Base-by-base conservation (phyloP, 1,284 basidiomycete species). In the Ustilago xerochloae region DNA sequence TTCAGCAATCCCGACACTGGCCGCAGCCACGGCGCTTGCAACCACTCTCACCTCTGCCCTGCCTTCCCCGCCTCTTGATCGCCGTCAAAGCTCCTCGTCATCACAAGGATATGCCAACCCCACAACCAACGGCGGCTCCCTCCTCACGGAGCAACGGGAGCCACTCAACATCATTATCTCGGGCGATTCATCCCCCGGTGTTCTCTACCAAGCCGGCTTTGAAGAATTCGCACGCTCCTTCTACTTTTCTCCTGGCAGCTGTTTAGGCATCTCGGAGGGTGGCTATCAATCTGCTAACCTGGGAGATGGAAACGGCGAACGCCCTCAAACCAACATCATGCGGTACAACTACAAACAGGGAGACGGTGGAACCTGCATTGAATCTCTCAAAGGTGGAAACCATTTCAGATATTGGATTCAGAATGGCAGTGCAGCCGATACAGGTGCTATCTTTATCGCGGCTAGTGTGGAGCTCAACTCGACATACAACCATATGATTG, bases 131-230 rank as follows among this genome's bases (percentile, higher is more conserved):
- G 71, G 71, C 24, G 65, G 65, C 22, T 74, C 71, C 16, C 57
- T 68, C 54, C 58, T 74, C n/a, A 74, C 65, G 8, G 65, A n/a
- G 54, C 24, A 63, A 39, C 50, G 71, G 30, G 82, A 84, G 60
- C 81, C 82, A 1, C 50, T 84, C 57, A 82, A 84, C 55, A 64
- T 84, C 41, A 81, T 84, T 53, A 74, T 84, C 47, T 80, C 79
- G 2, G 64, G 54, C 63, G 22, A 66, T 5, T 82, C 80, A 4
- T 73, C 75, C 45, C 7, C 59, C 4, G 58, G 41, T 26, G 78
- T 82, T n/a, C 67, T 82, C 22, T 61, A 57, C 38, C 38, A 63
- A 9, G 54, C 62, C 5, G 79, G 80, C 16, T 78, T 79, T 26
- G 63, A 65, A 53, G 67, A 76, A 26, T 84, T 73, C 43, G 50